Conservation (phyloP, 352 stramenopile genomes). For the Phytophthora cactorum region DNA sequence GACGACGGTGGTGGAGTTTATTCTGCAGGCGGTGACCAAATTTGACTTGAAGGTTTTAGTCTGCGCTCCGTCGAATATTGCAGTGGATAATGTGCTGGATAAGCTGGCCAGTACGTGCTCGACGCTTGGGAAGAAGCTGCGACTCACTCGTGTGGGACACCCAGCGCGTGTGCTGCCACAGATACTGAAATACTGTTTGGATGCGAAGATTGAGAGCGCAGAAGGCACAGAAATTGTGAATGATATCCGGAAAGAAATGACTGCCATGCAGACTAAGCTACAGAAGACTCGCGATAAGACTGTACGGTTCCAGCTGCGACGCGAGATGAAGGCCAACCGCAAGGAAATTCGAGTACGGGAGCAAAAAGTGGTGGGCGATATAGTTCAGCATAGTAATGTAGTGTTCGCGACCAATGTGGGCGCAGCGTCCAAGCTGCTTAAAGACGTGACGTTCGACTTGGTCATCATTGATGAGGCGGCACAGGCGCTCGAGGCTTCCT, state of each 20-base stretch:
- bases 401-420: slow-evolving; percentile 97
- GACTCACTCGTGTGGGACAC: slow-evolving; percentile 91
- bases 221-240: slow-evolving; percentile 97
- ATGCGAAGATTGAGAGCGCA: slow-evolving; percentile 90
- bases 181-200: slow-evolving; percentile 94
- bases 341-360: slow-evolving; percentile 95
- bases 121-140: slow-evolving; percentile 40
- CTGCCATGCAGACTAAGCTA: slow-evolving; percentile 58
- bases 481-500: slow-evolving; percentile 96
- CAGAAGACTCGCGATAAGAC: slow-evolving; percentile 66
- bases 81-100: slow-evolving; percentile 98
- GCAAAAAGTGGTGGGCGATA: slow-evolving; percentile 91
- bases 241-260: slow-evolving; percentile 94
- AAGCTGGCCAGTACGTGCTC: slow-evolving; percentile 77
- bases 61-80: slow-evolving; percentile 98
- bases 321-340: slow-evolving; percentile 92
- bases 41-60: slow-evolving; percentile 94
- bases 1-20: slow-evolving; percentile 97
- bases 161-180: slow-evolving; percentile 92
- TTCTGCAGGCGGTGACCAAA: slow-evolving; percentile 90
- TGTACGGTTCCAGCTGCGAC: slow-evolving; percentile 52
- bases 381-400: slow-evolving; percentile 94
- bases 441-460: slow-evolving; percentile 93
- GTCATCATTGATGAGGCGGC: slow-evolving; percentile 98
- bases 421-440: slow-evolving; percentile 91